Percentiles rank a stretch among this genome's conserved stretches.
These are phyloP conservation scores for Lathyrus oleraceus DNA, from an alignment of 306 rosid genomes.

Conservation along the genomic window DNA sequence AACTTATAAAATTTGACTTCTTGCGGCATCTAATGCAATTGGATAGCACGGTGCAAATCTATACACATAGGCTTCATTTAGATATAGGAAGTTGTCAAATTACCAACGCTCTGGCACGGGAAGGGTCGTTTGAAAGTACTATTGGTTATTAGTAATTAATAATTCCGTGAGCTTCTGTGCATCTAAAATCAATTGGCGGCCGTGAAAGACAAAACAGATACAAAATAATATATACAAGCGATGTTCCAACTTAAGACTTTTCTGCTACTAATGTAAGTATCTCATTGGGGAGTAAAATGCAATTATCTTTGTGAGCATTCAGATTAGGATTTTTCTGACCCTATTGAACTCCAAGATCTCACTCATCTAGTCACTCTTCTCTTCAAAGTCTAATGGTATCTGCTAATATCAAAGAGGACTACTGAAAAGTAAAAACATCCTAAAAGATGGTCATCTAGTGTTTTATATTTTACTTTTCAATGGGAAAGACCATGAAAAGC, in stretches of 20 bases:
- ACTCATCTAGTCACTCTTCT: constrained; percentile 7
- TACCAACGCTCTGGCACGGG: constrained; percentile 6
- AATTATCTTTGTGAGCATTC: not conserved
- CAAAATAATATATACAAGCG: not conserved
- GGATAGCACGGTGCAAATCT: not conserved
- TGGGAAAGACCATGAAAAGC: not conserved
- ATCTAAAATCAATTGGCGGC: constrained; percentile 19
- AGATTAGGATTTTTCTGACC: not conserved
- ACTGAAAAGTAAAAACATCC: not conserved
- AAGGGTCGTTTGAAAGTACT: constrained; percentile 13
- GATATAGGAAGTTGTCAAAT: constrained; percentile 25
- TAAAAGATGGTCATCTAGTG: constrained; percentile 30
- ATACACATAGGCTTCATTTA: constrained; percentile 30
- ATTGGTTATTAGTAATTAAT: not conserved
- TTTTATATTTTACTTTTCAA: constrained; percentile 12
- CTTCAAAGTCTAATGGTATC: constrained; percentile 27
- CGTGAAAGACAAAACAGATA: constrained; percentile 26
- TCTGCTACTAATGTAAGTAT: not conserved
- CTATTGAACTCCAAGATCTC: not conserved
- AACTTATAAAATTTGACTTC: not conserved
- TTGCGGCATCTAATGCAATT: constrained; percentile 4
- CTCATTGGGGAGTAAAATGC: not conserved
- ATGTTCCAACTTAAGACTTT: constrained; percentile 25
- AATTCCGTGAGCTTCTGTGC: not conserved
- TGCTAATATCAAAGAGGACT: constrained; percentile 15